phyloP scores from a whole-genome alignment of 2,329 filamentous ascomycete genomes.

The Pseudogymnoascus sp. region DNA sequence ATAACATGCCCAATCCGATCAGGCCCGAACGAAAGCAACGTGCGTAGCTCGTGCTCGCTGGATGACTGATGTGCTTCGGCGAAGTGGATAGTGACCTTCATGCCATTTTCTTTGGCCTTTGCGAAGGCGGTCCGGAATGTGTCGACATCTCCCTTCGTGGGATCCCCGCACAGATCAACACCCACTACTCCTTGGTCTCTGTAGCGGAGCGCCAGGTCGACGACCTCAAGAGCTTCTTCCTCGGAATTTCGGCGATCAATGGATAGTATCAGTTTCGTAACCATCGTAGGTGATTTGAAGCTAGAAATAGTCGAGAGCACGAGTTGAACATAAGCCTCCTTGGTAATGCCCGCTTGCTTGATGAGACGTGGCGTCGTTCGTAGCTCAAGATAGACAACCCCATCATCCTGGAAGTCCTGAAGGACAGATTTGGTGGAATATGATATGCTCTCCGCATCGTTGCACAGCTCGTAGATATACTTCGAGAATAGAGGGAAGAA shows the following conservation, averaged over 20 bases:
- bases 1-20: conserved; percentile 72
- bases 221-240: conserved; percentile 52
- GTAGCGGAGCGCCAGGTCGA: conserved; percentile 54
- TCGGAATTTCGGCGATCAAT: conserved; percentile 58
- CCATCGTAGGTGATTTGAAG: conserved; percentile 42
- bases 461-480: conserved; percentile 71
- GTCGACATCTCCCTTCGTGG: conserved; percentile 51
- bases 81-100: conserved; percentile 69
- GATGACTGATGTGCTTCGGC: conserved; percentile 57
- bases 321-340: conserved; percentile 52
- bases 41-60: conserved; percentile 50
- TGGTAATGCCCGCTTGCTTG: conserved; percentile 39
- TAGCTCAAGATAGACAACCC: conserved; percentile 70
- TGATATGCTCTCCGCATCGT: conserved; percentile 49
- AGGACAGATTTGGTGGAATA: conserved; percentile 60
- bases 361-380: conserved; percentile 69
- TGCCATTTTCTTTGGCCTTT: conserved; percentile 43
- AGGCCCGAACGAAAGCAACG: conserved; percentile 57
- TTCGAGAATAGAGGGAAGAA: conserved; percentile 73
- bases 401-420: conserved; percentile 57
- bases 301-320: conserved; percentile 55
- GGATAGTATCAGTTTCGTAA: conserved; percentile 61
- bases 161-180: conserved; percentile 73
- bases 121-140: conserved; percentile 52
- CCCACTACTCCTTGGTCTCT: conserved; percentile 53